Evolutionary conservation across 805 yeast genomes (phyloP).

Genomic region (Wickerhamiella azyma): DNA sequence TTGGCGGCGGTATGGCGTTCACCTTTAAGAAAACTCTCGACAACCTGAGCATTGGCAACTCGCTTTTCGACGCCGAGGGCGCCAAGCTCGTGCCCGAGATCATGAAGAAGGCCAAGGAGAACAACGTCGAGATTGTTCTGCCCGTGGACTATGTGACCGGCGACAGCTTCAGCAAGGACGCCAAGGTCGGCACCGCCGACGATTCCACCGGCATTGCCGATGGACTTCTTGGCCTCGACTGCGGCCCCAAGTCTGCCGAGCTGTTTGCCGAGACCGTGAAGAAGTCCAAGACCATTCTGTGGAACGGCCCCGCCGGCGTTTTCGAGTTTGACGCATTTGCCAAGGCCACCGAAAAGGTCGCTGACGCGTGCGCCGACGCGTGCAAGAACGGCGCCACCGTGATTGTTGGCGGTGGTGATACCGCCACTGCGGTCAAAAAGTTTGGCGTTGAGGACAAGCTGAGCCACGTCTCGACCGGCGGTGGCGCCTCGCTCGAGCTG

Average conservation of each 20-base stretch:
- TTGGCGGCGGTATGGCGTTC: conserved; percentile 99
- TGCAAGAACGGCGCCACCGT: conserved; percentile 86
- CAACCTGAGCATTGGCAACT: conserved; percentile 77
- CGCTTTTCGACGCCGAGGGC: conserved; percentile 87
- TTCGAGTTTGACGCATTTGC: conserved; percentile 93
- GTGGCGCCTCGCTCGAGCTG: conserved; percentile 98
- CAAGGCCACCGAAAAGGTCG: conserved; percentile 77
- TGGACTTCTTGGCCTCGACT: conserved; percentile 90
- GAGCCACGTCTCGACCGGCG: conserved; percentile 98
- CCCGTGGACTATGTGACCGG: conserved; percentile 96
- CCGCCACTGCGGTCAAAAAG: conserved; percentile 97
- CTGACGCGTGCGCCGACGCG: conserved; percentile 77
- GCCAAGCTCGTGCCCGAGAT: conserved; percentile 87
- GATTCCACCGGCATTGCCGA: conserved; percentile 89
- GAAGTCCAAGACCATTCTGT: conserved; percentile 92
- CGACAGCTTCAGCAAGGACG: conserved; percentile 86
- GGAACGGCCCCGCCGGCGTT: conserved; percentile 99
- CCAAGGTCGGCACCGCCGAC: conserved; percentile 70
- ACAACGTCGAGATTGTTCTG: conserved; percentile 82
- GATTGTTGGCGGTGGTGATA: conserved; percentile 97
- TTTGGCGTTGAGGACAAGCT: conserved; percentile 92
- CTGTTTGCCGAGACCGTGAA: conserved; percentile 72
- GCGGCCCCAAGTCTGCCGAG: conserved; percentile 79
- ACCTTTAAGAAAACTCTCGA: conserved; percentile 92
- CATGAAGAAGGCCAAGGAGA: conserved; percentile 91